Evolutionary conservation across 2,329 filamentous ascomycete species (phyloP).

Genomic region (Scopulariopsis brevicaulis): DNA sequence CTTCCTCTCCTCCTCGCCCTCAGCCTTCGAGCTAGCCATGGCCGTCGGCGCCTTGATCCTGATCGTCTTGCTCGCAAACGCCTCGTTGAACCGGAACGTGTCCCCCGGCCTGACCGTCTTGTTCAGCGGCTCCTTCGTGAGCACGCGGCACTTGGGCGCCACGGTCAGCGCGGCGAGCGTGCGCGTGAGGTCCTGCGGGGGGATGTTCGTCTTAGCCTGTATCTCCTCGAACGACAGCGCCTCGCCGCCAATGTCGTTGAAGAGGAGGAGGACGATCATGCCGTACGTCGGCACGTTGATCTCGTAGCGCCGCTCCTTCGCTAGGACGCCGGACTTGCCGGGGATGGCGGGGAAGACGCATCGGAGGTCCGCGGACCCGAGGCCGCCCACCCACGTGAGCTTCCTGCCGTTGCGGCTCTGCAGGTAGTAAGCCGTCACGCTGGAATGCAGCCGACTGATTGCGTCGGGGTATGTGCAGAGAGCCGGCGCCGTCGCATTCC

Average conservation of each 20-base stretch:
- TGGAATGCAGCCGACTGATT: slow-evolving; percentile 65
- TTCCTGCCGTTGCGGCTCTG: slow-evolving; percentile 79
- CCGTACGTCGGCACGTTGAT: slow-evolving; percentile 86
- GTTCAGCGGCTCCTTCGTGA: slow-evolving; percentile 69
- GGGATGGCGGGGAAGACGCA: slow-evolving; percentile 64
- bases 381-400: slow-evolving; percentile 66
- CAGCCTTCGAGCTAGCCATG: slow-evolving; percentile 71
- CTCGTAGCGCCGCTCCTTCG: slow-evolving; percentile 67
- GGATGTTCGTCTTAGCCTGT: slow-evolving; percentile 70
- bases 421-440: slow-evolving; percentile 82
- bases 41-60: slow-evolving; percentile 87
- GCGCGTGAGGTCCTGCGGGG: slow-evolving; percentile 59
- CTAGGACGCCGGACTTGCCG: slow-evolving; percentile 52
- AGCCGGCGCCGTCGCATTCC: slow-evolving; percentile 14
- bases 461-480: slow-evolving; percentile 64
- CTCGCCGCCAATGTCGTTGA: slow-evolving; percentile 60
- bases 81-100: slow-evolving; percentile 69
- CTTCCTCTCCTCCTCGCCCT: slow-evolving; percentile 57
- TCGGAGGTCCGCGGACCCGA: slow-evolving; percentile 75
- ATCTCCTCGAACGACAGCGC: slow-evolving; percentile 63
- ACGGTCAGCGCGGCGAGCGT: slow-evolving; percentile 75
- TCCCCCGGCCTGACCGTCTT: slow-evolving; percentile 70
- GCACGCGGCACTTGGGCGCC: slow-evolving; percentile 69
- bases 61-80: slow-evolving; percentile 71
- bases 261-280: slow-evolving; percentile 81